Evolutionary conservation across 495 filamentous ascomycete species (phyloP), one percentile per base, ranked within the genome.

Genomic region (Wilcoxina mikolae): DNA sequence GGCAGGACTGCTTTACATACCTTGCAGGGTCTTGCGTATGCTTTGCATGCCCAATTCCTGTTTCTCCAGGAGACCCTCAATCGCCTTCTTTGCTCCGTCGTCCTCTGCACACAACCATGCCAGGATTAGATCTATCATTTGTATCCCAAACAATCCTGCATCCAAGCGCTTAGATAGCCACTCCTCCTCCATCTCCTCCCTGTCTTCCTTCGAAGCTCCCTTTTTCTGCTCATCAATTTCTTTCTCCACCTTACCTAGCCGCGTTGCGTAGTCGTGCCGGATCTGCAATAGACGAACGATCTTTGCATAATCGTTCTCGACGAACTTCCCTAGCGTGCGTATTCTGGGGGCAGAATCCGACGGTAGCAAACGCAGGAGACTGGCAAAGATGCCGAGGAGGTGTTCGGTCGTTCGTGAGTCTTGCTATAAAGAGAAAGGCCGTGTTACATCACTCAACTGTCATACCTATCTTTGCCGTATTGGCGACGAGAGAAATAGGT

Each of bases 101-200:
- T 96, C 93, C 68, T 99, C 93, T 1, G 89, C 93, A 12, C 87
- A 72, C 18, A 96, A 72, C 93, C 93, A 99, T 20, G 91, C 87
- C 33, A 96, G 65, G 31, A 95, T 81, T 10, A 87, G 77, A 70
- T 96, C 91, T 43, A 89, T 77, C 4, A 82, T 87, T 70, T 94
- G 86, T 51, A 96, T 70, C 25, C 76, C 83, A 69, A 87, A 95
- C 18, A 96, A 64, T 0, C 91, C 91, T 0, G 83, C 87, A 61
- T 95, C 89, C 27, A 96, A 71, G 20, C 87, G 72, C n/a, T 80
- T 73, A 0, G 82, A 82, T n/a, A 93, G 74, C 81, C 84, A 91
- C 56, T 90, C 85, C 52, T 78, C 78, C 54, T 83, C 80, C 52
- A 78, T 74, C 22, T 84, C 80, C 29, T 78, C 77, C 46, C 67